Base-by-base conservation (phyloP, 1,139 yeast species). In the Torulaspora pretoriensis region DNA sequence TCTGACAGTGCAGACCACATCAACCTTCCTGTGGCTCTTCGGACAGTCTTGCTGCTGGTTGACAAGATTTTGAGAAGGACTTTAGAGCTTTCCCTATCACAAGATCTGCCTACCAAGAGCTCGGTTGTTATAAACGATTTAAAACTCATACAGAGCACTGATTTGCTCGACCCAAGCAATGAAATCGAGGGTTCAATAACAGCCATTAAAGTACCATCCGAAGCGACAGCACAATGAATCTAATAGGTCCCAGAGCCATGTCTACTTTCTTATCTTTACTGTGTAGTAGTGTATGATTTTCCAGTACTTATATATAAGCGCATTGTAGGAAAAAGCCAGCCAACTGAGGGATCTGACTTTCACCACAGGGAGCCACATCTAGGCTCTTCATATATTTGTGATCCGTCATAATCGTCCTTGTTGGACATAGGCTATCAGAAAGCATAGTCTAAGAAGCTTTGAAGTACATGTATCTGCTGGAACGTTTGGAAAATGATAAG, bases 31-130 rank as follows among this genome's bases (percentile, higher is more conserved):
- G 42, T 50, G 1, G 62, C 70, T 2, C 50, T 68, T 29, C 58
- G 59, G 24, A 61, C 61, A 38, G 64, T 64, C 1, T 39, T 68
- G 2, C 56, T 64, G n/a, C 57, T 65, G 30, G 63, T 67, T 26
- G 64, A 62, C 26, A 54, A 57, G 27, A 68, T 69, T 8, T 49
- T 69, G 10, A 51, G 49, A n/a, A 38, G 60, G 35, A 68, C 72
- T 1, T 63, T 59, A 35, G 51, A 58, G 2, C 50, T 57, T 33
- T 48, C 59, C 10, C 19, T 42, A 16, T 4, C 26, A 4, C 34
- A 40, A 16, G 49, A 49, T 2, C 34, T 38, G 8, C 24, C 40
- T 5, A 9, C 45, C 1, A 51, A 54, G 6, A 31, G 23, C 1
- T 47, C 46, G 0, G 28, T 57, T 12, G 54, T 55, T 25, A 64